phyloP scores from a whole-genome alignment of 2,329 filamentous ascomycete genomes.

The Pyrenophora tritici-repentis region DNA sequence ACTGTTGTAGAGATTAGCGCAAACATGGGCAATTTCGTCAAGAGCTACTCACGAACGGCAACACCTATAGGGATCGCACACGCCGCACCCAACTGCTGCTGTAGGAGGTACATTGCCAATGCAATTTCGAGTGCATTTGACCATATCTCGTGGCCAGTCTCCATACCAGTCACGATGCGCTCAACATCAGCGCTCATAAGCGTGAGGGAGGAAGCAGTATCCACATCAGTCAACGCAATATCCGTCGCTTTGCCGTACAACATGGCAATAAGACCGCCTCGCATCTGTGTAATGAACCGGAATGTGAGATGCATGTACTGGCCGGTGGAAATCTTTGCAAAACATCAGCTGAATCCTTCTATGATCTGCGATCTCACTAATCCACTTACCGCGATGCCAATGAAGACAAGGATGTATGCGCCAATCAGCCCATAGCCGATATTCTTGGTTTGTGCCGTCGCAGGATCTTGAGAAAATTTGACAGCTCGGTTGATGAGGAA shows the following conservation, averaged over 20 bases:
- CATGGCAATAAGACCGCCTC: slow-evolving; percentile 44
- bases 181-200: slow-evolving; percentile 47
- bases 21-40: neutral
- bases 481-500: slow-evolving; percentile 43
- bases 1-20: slow-evolving; percentile 9
- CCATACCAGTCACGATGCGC: slow-evolving; percentile 42
- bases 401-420: slow-evolving; percentile 42
- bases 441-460: slow-evolving; percentile 25
- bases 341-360: slow-evolving; percentile 16
- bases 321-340: slow-evolving; percentile 36
- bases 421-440: slow-evolving; percentile 43
- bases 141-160: slow-evolving; percentile 44
- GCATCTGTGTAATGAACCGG: slow-evolving; percentile 43
- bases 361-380: neutral
- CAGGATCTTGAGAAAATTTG: slow-evolving; percentile 28
- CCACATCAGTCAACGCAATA: slow-evolving; percentile 36
- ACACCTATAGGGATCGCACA: slow-evolving; percentile 56
- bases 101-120: slow-evolving; percentile 55
- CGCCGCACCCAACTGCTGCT: slow-evolving; percentile 54
- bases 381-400: slow-evolving; percentile 40
- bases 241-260: slow-evolving; percentile 43
- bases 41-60: slow-evolving; percentile 41
- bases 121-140: slow-evolving; percentile 50
- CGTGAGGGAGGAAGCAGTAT: slow-evolving; percentile 39
- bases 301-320: slow-evolving; percentile 44